Evolutionary conservation across 495 filamentous ascomycete species (phyloP).

Genomic region (Daldinia caldariorum): DNA sequence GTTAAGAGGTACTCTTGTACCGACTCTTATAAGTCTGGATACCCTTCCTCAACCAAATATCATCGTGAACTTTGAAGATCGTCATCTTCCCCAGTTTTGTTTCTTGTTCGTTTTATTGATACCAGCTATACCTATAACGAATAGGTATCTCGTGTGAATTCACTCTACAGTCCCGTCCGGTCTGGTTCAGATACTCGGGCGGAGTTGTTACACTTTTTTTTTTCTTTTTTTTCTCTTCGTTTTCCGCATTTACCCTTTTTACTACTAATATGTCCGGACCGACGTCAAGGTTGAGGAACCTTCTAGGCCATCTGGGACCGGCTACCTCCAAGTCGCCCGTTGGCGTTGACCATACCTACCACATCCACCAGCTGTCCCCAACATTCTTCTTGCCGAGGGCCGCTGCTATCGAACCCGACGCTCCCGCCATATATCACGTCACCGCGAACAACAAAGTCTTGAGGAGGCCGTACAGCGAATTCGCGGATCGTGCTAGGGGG

Average conservation of each 20-base stretch:
- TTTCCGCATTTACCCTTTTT: neutral
- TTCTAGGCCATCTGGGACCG: slow-evolving; percentile 70
- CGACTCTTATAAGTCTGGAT: slow-evolving; percentile 1
- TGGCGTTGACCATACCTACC: slow-evolving; percentile 61
- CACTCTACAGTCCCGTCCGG: neutral
- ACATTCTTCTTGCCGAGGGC: slow-evolving; percentile 91
- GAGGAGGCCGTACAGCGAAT: slow-evolving; percentile 77
- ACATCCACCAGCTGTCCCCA: slow-evolving; percentile 85
- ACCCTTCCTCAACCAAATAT: neutral
- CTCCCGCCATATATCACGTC: slow-evolving; percentile 85
- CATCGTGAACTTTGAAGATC: neutral
- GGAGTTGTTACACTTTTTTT: neutral
- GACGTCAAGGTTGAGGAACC: slow-evolving; percentile 59
- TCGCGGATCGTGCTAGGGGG: slow-evolving; percentile 84
- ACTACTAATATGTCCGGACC: slow-evolving; percentile 57
- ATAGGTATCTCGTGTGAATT: neutral
- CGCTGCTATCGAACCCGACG: slow-evolving; percentile 88
- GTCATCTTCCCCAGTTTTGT: neutral
- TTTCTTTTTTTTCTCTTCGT: neutral
- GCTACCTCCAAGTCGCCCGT: slow-evolving; percentile 49
- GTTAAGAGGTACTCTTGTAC: neutral
- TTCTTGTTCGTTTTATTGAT: neutral
- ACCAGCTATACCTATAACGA: neutral
- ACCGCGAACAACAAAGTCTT: slow-evolving; percentile 79
- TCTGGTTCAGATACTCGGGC: neutral